phyloP scores from a whole-genome alignment of 345 rosid genomes.

The Moricandia moricandioides region DNA sequence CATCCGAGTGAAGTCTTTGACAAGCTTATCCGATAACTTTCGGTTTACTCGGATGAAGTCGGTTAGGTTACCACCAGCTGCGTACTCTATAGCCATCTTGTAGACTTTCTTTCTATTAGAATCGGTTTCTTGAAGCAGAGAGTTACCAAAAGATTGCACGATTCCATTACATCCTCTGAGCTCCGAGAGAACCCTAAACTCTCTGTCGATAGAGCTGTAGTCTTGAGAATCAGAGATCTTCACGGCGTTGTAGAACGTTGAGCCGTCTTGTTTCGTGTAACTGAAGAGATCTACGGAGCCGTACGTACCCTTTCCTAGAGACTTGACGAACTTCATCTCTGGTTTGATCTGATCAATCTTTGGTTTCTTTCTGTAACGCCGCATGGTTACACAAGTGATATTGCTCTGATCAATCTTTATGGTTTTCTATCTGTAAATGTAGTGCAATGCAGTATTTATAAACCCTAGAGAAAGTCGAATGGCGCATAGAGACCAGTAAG shows the following conservation, averaged over 20 bases:
- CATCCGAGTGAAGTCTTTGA: slow-evolving; percentile 28
- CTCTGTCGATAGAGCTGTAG: neutral
- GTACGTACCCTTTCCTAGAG: slow-evolving; percentile 28
- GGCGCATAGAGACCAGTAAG: too few relatives aligned
- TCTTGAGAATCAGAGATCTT: neutral
- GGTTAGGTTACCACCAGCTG: slow-evolving; percentile 16
- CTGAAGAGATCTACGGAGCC: slow-evolving; percentile 28
- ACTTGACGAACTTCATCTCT: slow-evolving; percentile 24
- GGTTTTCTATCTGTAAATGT: too few relatives aligned
- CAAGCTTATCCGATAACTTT: neutral
- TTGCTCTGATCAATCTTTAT: neutral
- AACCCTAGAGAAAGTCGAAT: slow-evolving; percentile 13
- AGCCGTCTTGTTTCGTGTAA: slow-evolving; percentile 8
- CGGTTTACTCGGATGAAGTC: slow-evolving; percentile 7
- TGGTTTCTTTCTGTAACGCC: neutral
- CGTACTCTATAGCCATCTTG: slow-evolving; percentile 26
- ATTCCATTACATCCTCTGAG: slow-evolving; percentile 10
- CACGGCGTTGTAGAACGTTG: slow-evolving; percentile 14
- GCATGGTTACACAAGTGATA: neutral
- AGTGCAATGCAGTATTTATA: neutral
- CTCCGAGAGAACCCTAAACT: slow-evolving; percentile 13
- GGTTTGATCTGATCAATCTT: neutral
- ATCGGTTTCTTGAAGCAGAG: neutral
- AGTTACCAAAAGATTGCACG: slow-evolving; percentile 13
- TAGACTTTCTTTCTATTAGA: neutral